Evolutionary conservation across 2,329 filamentous ascomycete genomes (phyloP).

Genomic region (Tolypocladium album): DNA sequence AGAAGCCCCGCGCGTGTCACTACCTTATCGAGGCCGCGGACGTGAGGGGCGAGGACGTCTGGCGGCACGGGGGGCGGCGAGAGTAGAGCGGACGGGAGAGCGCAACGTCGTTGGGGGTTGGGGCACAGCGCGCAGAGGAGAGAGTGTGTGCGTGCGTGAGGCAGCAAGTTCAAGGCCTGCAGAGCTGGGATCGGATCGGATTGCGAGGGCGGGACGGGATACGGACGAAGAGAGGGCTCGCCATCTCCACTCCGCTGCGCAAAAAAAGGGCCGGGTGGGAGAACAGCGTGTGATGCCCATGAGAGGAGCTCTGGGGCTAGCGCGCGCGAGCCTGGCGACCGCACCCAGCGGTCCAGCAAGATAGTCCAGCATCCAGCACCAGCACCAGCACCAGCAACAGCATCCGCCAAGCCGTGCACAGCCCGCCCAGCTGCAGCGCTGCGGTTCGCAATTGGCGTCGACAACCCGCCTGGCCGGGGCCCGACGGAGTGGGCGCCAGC

Average conservation of each 20-base stretch:
- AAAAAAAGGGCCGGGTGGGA: not conserved
- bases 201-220: constrained; percentile 2
- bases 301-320: not conserved
- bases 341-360: not conserved
- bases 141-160: not conserved
- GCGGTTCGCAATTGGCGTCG: not conserved
- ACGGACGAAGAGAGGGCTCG: not conserved
- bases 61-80: constrained; percentile 7
- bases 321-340: not conserved
- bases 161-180: not conserved
- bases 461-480: not conserved
- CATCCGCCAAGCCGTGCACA: not conserved
- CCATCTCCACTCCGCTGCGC: not conserved
- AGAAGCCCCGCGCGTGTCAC: not conserved
- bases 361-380: too few relatives aligned
- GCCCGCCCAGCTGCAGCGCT: not conserved
- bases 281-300: too few relatives aligned
- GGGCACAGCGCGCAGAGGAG: not conserved
- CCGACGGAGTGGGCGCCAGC: not conserved
- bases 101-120: not conserved
- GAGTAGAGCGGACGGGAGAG: not conserved
- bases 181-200: not conserved
- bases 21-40: not conserved
- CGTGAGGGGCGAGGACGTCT: constrained; percentile 11
- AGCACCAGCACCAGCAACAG: too few relatives aligned